Conservation (phyloP, 306 rosid genomes). For the Dryas octopetala region DNA sequence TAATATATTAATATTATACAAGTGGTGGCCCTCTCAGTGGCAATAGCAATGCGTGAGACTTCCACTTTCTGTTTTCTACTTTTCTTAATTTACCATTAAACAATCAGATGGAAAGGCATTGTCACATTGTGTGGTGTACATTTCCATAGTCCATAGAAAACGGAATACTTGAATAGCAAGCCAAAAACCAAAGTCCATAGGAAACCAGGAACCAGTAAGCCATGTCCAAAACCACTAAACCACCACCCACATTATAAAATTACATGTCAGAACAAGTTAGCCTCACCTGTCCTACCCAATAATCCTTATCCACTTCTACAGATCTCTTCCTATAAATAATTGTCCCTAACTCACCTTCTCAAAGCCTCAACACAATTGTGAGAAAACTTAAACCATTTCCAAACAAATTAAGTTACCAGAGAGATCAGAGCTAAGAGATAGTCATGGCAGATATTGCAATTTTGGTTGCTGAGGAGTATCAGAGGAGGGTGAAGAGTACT, state of each 20-base stretch:
- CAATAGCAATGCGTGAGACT: too few relatives aligned
- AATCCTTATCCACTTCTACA: neutral
- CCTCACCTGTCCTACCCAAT: neutral
- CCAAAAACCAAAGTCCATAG: neutral
- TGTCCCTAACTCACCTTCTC: neutral
- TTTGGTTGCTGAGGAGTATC: slow-evolving; percentile 81
- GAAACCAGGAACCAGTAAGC: slow-evolving; percentile 14
- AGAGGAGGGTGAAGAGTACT: slow-evolving; percentile 52
- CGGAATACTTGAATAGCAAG: too few relatives aligned
- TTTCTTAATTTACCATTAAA: too few relatives aligned
- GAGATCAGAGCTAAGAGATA: neutral
- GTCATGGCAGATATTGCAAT: slow-evolving; percentile 85
- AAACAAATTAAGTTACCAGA: neutral
- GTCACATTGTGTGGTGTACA: too few relatives aligned
- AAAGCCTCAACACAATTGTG: neutral
- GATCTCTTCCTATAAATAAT: neutral
- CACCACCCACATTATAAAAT: neutral
- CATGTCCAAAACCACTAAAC: slow-evolving; percentile 8
- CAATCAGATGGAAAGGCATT: too few relatives aligned
- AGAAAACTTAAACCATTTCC: neutral
- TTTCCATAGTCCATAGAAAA: too few relatives aligned
- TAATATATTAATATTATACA: too few relatives aligned
- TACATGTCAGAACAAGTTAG: neutral
- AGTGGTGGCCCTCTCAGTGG: too few relatives aligned
- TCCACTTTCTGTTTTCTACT: too few relatives aligned